These are phyloP conservation scores for Hypoxylon fuscum DNA, from an alignment of 495 filamentous ascomycete species.

Conservation along the genomic window DNA sequence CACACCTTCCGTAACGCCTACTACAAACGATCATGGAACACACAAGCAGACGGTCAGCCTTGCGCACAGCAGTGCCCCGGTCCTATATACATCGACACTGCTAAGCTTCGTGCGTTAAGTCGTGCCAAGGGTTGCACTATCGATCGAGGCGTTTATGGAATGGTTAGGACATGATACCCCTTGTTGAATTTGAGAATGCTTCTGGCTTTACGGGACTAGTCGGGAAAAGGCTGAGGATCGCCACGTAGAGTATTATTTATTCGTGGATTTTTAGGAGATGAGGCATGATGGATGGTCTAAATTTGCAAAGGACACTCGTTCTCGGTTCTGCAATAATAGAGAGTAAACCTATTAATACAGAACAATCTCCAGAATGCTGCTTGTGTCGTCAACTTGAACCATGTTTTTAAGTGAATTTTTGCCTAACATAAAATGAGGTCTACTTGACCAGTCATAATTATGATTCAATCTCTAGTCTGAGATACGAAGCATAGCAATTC, in stretches of 20 bases:
- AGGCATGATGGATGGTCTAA: constrained; percentile 30
- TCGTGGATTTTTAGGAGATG: constrained; percentile 26
- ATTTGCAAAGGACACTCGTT: constrained; percentile 32
- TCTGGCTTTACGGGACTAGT: constrained; percentile 24
- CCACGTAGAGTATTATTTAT: constrained; percentile 19
- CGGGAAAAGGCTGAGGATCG: constrained; percentile 15
- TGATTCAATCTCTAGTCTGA: too few relatives aligned
- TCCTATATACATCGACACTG: constrained; percentile 25
- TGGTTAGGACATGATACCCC: constrained; percentile 49
- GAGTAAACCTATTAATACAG: constrained; percentile 29
- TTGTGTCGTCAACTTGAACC: background rate
- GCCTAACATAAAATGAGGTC: background rate
- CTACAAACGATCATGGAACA: constrained; percentile 30
- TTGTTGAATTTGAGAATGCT: constrained; percentile 36
- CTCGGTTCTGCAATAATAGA: constrained; percentile 29
- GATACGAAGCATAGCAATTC: too few relatives aligned
- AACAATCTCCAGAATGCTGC: constrained; percentile 23
- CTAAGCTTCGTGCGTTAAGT: constrained; percentile 25
- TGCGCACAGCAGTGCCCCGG: constrained; percentile 13
- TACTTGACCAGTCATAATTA: too few relatives aligned
- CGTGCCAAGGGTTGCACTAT: constrained; percentile 44
- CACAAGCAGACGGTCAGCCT: constrained; percentile 40
- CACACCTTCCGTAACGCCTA: constrained; percentile 38
- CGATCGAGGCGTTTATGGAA: constrained; percentile 47
- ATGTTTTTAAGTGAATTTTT: background rate